Evolutionary conservation across 1,284 basidiomycete genomes (phyloP).

Genomic region (Apiotrichum brassicae): DNA sequence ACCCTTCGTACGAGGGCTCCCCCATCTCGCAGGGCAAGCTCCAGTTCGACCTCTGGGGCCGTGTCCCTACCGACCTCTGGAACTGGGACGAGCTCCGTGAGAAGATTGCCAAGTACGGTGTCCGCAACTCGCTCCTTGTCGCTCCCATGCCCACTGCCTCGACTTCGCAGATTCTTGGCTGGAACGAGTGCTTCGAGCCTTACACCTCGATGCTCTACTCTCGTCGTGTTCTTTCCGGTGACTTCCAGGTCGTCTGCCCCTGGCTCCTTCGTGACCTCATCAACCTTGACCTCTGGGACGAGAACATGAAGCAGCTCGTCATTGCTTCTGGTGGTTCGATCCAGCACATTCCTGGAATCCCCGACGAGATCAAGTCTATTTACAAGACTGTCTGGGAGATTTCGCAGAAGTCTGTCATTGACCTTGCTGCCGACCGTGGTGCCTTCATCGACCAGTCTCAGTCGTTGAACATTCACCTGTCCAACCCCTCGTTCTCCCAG

Average conservation of each 20-base stretch:
- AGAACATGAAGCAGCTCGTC: slow-evolving; percentile 99
- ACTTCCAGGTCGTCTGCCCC: slow-evolving; percentile 99
- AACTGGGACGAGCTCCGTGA: slow-evolving; percentile 87
- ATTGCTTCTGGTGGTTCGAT: slow-evolving; percentile 96
- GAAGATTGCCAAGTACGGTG: slow-evolving; percentile 76
- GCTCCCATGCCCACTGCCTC: slow-evolving; percentile 99
- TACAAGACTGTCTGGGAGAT: slow-evolving; percentile 81
- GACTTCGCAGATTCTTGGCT: slow-evolving; percentile 95
- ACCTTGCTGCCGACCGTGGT: slow-evolving; percentile 95
- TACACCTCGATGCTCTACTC: slow-evolving; percentile 89
- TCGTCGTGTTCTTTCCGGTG: slow-evolving; percentile 96
- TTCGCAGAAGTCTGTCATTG: slow-evolving; percentile 95
- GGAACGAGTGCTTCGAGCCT: slow-evolving; percentile 76
- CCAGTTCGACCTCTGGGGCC: slow-evolving; percentile 94
- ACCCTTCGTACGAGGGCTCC: slow-evolving; percentile 86
- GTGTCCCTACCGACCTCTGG: slow-evolving; percentile 89
- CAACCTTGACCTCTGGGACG: slow-evolving; percentile 91
- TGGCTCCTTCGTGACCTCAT: slow-evolving; percentile 97
- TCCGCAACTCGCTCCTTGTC: slow-evolving; percentile 89
- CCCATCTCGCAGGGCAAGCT: slow-evolving; percentile 83
- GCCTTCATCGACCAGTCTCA: slow-evolving; percentile 95
- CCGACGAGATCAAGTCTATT: slow-evolving; percentile 73
- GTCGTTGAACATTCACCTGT: slow-evolving; percentile 84
- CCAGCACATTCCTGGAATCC: slow-evolving; percentile 80
- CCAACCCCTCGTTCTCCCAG: slow-evolving; percentile 86